phyloP scores from a whole-genome alignment of 1,284 basidiomycete species.

The Boletus subluridellus region DNA sequence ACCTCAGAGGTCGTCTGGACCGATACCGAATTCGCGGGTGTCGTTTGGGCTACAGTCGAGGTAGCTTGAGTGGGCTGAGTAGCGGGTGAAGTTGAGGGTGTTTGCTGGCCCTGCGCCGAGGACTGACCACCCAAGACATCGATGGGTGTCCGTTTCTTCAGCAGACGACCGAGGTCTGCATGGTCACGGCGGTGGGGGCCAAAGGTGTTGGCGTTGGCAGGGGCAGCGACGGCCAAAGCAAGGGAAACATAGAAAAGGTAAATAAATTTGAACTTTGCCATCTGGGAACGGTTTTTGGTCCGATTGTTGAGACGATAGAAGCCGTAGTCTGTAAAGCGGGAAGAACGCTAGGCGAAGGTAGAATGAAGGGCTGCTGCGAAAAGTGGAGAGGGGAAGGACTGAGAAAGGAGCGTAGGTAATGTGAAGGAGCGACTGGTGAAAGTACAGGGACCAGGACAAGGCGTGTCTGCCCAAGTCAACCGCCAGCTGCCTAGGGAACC shows the following conservation, averaged over 20 bases:
- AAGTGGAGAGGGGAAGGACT: background rate
- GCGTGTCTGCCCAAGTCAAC: slow-evolving; percentile 17
- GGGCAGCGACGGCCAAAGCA: slow-evolving; percentile 45
- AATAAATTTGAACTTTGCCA: slow-evolving; percentile 49
- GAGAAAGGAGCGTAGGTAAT: slow-evolving; percentile 16
- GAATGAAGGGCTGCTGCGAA: background rate
- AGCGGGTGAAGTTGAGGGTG: slow-evolving; percentile 13
- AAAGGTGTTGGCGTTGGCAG: slow-evolving; percentile 46
- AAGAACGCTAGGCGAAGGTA: background rate
- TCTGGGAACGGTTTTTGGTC: slow-evolving; percentile 8
- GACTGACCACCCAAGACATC: slow-evolving; percentile 8
- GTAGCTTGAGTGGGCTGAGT: slow-evolving; percentile 14
- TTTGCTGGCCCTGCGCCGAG: background rate
- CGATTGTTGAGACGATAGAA: background rate
- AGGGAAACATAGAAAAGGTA: slow-evolving; percentile 58
- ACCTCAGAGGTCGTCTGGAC: slow-evolving; percentile 11
- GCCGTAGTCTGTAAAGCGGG: background rate
- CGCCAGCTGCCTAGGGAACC: slow-evolving; percentile 20
- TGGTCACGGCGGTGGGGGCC: slow-evolving; percentile 50
- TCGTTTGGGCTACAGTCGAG: slow-evolving; percentile 13
- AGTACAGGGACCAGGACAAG: background rate
- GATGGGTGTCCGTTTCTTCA: slow-evolving; percentile 57
- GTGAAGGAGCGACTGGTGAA: slow-evolving; percentile 18
- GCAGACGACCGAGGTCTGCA: slow-evolving; percentile 57
- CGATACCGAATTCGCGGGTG: slow-evolving; percentile 14